Base-by-base conservation (phyloP, 116 monocot genomes). In the Zostera marina region DNA sequence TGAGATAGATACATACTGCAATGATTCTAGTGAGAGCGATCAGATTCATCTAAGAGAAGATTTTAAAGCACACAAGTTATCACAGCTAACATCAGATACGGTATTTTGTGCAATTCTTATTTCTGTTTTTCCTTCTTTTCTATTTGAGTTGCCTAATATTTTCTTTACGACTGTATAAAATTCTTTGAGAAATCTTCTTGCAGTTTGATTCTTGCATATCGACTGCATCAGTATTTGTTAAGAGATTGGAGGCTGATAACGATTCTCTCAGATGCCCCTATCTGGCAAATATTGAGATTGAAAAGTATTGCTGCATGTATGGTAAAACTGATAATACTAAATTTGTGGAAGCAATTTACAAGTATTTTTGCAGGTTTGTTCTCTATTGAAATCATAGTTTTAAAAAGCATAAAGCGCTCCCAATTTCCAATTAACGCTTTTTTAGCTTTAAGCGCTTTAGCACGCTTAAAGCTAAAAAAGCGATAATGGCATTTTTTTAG, bases 231-330 rank as follows among this genome's bases (percentile, higher is more conserved):
- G 67, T 68, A 59, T 82, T 96, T 57, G 53, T 89, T 8, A 52
- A 85, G 58, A 82, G 70, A 43, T 59, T 96, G 17, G 68, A 80
- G 54, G 63, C 52, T 25, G 15, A 54, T 60, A 67, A 66, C 61
- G 78, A 76, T 59, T 65, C 52, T 67, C 61, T 82, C 17, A 88
- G 96, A 78, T 75, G 96, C 24, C 89, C 82, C 11, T 78, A 63
- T 56, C 82, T 96, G 68, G 96, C 85, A 47, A 60, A 22, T 62
- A 77, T 96, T 77, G 96, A 96, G 75, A 85, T 96, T 68, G 82
- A 85, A 70, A 79, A 70, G 55, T 71, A 66, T 15, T 67, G 73
- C 14, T 68, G 73, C 26, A 46, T 89, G 24, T 68, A 74, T 57
- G 80, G 89, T 59, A 80, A 54, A 65, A 42, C 57, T 56, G 41